These are phyloP conservation scores for Leucosporidium creatinivorum DNA, from an alignment of 768 basidiomycete species.

Conservation along the genomic window DNA sequence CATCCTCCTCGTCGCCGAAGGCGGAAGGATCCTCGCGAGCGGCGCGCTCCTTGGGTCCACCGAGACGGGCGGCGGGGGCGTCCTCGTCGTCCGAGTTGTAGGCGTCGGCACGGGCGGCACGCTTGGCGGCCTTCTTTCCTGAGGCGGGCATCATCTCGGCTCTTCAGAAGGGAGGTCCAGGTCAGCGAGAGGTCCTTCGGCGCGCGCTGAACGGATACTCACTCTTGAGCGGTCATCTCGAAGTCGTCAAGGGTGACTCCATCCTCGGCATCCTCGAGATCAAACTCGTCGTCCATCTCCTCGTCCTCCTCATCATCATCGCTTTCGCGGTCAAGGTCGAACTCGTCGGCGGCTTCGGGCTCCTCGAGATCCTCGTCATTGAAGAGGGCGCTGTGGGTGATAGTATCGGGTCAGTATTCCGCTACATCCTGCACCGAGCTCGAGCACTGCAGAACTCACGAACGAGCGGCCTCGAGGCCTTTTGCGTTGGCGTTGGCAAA, in stretches of 20 bases:
- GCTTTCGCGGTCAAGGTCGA: neutral
- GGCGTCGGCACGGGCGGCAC: constrained; percentile 25
- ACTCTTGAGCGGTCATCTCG: constrained; percentile 20
- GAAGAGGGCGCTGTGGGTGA: constrained; percentile 24
- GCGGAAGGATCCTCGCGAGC: constrained; percentile 33
- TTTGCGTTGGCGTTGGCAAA: constrained; percentile 47
- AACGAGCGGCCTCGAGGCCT: constrained; percentile 43
- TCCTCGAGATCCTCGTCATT: constrained; percentile 35
- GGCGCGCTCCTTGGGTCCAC: constrained; percentile 2
- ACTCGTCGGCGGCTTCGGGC: constrained; percentile 14
- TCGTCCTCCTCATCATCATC: constrained; percentile 19
- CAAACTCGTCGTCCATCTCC: constrained; percentile 37
- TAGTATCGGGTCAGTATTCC: neutral
- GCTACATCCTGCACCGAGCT: neutral
- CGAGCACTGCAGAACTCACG: constrained; percentile 39
- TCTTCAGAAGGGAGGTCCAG: neutral
- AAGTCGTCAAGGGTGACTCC: constrained; percentile 25
- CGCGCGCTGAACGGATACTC: neutral
- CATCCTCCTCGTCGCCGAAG: constrained; percentile 44
- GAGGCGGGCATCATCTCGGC: constrained; percentile 5
- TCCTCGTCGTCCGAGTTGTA: constrained; percentile 32
- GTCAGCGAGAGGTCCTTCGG: too few relatives aligned
- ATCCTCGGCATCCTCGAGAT: constrained; percentile 37
- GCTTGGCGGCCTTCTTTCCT: constrained; percentile 15
- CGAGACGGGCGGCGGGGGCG: constrained; percentile 17